A percentile compares a stretch with the other conserved stretches of the same genome.
These are phyloP conservation scores for Lepidium campestre DNA, from an alignment of 441 rosid species.

Conservation along the genomic window DNA sequence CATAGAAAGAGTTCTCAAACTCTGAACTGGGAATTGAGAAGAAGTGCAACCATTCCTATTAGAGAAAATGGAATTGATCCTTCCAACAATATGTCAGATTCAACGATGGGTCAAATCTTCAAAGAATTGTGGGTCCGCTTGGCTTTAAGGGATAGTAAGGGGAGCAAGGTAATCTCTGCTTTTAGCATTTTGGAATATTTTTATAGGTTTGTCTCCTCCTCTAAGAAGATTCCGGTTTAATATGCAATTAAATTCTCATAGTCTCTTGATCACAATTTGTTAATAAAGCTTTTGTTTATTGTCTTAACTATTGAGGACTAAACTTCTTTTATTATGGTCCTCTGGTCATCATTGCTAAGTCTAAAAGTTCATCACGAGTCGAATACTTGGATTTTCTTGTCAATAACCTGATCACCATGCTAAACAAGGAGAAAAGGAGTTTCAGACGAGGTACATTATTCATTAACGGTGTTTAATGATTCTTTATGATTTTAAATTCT, in stretches of 20 bases:
- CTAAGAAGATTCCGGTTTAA: conserved; percentile 1
- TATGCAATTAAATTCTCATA: neutral
- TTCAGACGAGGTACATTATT: conserved; percentile 94
- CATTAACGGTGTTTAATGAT: neutral
- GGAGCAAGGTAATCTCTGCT: conserved; percentile 49
- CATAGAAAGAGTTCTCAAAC: conserved; percentile 83
- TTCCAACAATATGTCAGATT: conserved; percentile 70
- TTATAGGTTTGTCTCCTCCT: conserved; percentile 70
- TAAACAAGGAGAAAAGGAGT: conserved; percentile 97
- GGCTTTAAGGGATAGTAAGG: conserved; percentile 68
- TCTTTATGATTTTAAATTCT: neutral
- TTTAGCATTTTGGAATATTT: conserved; percentile 95
- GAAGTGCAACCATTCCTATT: conserved; percentile 73
- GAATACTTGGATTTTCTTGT: neutral
- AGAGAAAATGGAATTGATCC: conserved; percentile 76
- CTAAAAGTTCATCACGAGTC: neutral
- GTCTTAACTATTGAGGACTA: neutral
- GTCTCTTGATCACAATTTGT: neutral
- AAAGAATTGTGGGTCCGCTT: conserved; percentile 49
- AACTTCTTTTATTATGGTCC: neutral
- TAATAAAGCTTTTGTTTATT: neutral
- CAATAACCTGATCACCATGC: neutral
- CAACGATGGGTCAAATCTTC: conserved; percentile 76
- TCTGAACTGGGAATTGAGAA: conserved; percentile 75
- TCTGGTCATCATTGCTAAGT: neutral